phyloP scores from a whole-genome alignment of 2,329 filamentous ascomycete species.

The Pyrenochaeta sp. region DNA sequence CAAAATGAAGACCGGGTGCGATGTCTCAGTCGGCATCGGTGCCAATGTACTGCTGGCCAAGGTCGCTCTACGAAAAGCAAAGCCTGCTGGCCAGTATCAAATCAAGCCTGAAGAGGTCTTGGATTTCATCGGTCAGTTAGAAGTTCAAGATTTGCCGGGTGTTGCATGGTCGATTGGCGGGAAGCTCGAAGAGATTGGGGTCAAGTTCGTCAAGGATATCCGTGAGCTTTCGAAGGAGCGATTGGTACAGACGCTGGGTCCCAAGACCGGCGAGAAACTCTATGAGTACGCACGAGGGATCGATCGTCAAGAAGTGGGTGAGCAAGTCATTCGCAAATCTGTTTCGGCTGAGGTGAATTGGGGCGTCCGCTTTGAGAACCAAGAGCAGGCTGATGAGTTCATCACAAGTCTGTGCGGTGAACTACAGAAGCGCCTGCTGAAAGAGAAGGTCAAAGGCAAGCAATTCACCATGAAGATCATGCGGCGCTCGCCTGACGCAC shows the following conservation, averaged over 20 bases:
- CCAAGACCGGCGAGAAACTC: slow-evolving; percentile 90
- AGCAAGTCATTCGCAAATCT: slow-evolving; percentile 86
- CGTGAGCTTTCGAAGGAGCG: slow-evolving; percentile 79
- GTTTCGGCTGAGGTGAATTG: slow-evolving; percentile 98
- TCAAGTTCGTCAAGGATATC: slow-evolving; percentile 84
- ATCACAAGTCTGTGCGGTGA: slow-evolving; percentile 85
- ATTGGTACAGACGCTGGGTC: slow-evolving; percentile 77
- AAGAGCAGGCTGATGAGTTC: slow-evolving; percentile 94
- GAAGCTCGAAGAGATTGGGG: slow-evolving; percentile 86
- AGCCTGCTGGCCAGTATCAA: slow-evolving; percentile 92
- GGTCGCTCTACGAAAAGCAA: slow-evolving; percentile 87
- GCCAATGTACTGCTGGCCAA: slow-evolving; percentile 91
- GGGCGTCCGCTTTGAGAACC: slow-evolving; percentile 93
- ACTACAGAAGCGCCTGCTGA: slow-evolving; percentile 78
- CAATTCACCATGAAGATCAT: slow-evolving; percentile 96
- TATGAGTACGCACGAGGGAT: slow-evolving; percentile 92
- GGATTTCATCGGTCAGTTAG: slow-evolving; percentile 77
- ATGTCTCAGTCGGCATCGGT: slow-evolving; percentile 92
- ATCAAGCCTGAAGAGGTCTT: slow-evolving; percentile 82
- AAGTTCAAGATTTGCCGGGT: slow-evolving; percentile 84
- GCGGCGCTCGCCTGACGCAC: slow-evolving; percentile 84
- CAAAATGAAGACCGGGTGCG: slow-evolving; percentile 78
- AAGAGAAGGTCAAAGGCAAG: slow-evolving; percentile 85
- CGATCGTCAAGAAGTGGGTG: slow-evolving; percentile 84
- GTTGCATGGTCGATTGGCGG: slow-evolving; percentile 90